Conservation (phyloP, 2,329 filamentous ascomycete species). For the Cytospora paraplurivora region DNA sequence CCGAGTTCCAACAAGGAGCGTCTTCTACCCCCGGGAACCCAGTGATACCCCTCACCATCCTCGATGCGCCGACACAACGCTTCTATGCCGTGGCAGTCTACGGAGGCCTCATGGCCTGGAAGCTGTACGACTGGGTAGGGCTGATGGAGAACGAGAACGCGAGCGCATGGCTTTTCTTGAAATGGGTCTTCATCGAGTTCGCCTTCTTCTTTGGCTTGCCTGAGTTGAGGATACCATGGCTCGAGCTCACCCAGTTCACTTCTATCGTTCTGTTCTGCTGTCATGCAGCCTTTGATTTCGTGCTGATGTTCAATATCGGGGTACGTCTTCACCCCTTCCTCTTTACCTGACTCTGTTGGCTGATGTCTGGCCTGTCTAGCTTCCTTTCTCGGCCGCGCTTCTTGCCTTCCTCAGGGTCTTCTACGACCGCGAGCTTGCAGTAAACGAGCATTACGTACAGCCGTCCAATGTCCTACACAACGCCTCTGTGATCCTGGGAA, state of each 20-base stretch:
- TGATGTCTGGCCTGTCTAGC: slow-evolving; percentile 42
- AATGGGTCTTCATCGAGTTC: slow-evolving; percentile 89
- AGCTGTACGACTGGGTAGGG: slow-evolving; percentile 81
- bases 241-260: slow-evolving; percentile 81
- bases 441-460: slow-evolving; percentile 92
- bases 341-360: not conserved
- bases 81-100: slow-evolving; percentile 86
- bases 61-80: slow-evolving; percentile 90
- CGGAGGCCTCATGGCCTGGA: slow-evolving; percentile 74
- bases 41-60: slow-evolving; percentile 75
- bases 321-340: slow-evolving; percentile 48
- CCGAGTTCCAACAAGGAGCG: slow-evolving; percentile 48
- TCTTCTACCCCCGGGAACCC: slow-evolving; percentile 48
- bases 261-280: slow-evolving; percentile 70
- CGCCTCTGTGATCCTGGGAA: slow-evolving; percentile 88
- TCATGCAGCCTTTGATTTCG: slow-evolving; percentile 75
- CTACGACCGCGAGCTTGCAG: slow-evolving; percentile 89
- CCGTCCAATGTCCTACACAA: slow-evolving; percentile 87
- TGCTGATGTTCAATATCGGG: slow-evolving; percentile 91
- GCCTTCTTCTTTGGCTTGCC: slow-evolving; percentile 86
- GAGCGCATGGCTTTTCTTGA: slow-evolving; percentile 88
- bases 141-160: slow-evolving; percentile 79
- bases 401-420: slow-evolving; percentile 75
- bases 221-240: slow-evolving; percentile 88
- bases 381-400: slow-evolving; percentile 75